Evolutionary conservation across 805 yeast genomes (phyloP).

Genomic region (Candida piceae): DNA sequence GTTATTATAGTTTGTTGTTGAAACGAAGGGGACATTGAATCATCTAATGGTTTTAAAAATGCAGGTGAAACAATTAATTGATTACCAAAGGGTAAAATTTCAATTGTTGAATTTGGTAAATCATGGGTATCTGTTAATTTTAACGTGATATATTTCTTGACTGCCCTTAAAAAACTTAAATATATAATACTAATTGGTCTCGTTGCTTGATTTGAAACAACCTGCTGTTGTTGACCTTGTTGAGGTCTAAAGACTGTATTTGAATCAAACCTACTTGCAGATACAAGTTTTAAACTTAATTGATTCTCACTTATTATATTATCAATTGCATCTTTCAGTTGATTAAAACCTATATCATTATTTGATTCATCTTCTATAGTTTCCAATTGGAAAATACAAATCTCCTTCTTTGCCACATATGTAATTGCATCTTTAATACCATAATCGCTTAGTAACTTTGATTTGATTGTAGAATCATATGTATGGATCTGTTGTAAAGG

Average conservation of each 20-base stretch:
- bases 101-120: conserved; percentile 25
- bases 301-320: conserved; percentile 25
- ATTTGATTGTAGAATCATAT: conserved; percentile 24
- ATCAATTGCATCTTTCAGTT: conserved; percentile 29
- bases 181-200: conserved; percentile 32
- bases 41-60: conserved; percentile 15
- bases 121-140: conserved; percentile 18
- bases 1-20: neutral
- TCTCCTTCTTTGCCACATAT: conserved; percentile 27
- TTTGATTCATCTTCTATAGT: conserved; percentile 10
- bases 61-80: conserved; percentile 30
- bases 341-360: conserved; percentile 24
- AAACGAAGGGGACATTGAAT: too few relatives aligned
- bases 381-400: conserved; percentile 29
- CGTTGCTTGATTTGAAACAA: conserved; percentile 3
- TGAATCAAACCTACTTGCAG: conserved; percentile 26
- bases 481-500: conserved; percentile 23
- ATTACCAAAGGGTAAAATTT: conserved; percentile 47
- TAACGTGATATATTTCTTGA: conserved; percentile 35
- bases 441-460: conserved; percentile 25
- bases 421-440: conserved; percentile 25
- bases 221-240: conserved; percentile 8
- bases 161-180: conserved; percentile 45
- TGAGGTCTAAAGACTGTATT: conserved; percentile 18
- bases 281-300: conserved; percentile 20